Conservation (phyloP, 805 yeast species). For the Scheffersomyces spartinae region DNA sequence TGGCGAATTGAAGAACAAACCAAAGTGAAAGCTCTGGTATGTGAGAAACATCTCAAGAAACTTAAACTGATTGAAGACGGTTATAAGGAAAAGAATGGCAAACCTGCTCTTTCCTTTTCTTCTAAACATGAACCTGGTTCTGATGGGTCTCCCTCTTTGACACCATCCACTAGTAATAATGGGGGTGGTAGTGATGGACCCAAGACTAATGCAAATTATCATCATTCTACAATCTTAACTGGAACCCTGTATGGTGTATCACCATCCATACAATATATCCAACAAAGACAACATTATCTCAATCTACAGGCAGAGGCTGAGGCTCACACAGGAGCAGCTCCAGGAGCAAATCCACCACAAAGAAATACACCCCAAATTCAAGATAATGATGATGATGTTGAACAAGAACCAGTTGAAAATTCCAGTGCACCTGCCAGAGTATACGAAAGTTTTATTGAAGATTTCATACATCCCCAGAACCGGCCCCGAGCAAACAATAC, state of each 20-base stretch:
- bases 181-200: too few species aligned
- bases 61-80: constrained; percentile 34
- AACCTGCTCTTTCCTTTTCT: too few species aligned
- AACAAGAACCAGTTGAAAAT: constrained; percentile 7
- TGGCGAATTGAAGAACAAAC: constrained; percentile 86
- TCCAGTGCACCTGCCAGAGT: constrained; percentile 11
- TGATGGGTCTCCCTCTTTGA: too few species aligned
- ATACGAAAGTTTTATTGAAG: constrained; percentile 15
- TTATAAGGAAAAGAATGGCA: not conserved
- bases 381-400: constrained; percentile 6
- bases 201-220: constrained; percentile 9
- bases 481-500: not conserved
- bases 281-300: too few species aligned
- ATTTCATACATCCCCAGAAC: constrained; percentile 9
- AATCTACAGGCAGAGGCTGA: too few species aligned
- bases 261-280: too few species aligned
- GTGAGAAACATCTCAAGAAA: constrained; percentile 45
- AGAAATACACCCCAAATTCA: constrained; percentile 6
- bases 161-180: too few species aligned
- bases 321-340: constrained; percentile 1
- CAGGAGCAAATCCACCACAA: constrained; percentile 2
- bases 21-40: constrained; percentile 47
- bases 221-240: constrained; percentile 20
- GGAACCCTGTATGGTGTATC: too few species aligned
- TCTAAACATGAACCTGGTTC: too few species aligned